Evolutionary conservation across 441 rosid species (phyloP).

Genomic region (Dalechampia spathulata): DNA sequence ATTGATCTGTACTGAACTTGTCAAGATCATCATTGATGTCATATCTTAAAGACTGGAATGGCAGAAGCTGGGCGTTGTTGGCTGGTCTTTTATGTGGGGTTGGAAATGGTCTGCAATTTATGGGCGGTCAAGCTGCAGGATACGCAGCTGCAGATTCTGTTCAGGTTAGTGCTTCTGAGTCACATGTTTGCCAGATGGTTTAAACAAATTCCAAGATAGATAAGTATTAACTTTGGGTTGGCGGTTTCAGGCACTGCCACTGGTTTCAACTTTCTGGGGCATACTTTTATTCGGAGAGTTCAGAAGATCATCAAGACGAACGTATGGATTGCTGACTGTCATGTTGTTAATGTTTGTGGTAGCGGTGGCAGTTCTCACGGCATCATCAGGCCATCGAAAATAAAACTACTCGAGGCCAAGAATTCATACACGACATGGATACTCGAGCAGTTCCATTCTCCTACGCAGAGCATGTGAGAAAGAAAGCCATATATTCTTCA

Average conservation of each 20-base stretch:
- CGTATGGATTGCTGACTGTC: slow-evolving; percentile 45
- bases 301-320: slow-evolving; percentile 60
- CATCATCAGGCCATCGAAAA: slow-evolving; percentile 72
- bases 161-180: slow-evolving; percentile 56
- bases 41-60: slow-evolving; percentile 69
- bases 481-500: no score
- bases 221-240: background rate
- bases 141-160: slow-evolving; percentile 91
- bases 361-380: slow-evolving; percentile 72
- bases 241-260: slow-evolving; percentile 61
- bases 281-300: slow-evolving; percentile 66
- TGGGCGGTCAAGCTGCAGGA: slow-evolving; percentile 94
- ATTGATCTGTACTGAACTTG: slow-evolving; percentile 45
- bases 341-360: slow-evolving; percentile 66
- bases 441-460: no score
- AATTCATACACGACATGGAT: no score
- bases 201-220: background rate
- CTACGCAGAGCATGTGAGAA: no score
- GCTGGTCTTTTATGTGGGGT: slow-evolving; percentile 74
- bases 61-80: slow-evolving; percentile 79
- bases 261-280: slow-evolving; percentile 83
- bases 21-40: slow-evolving; percentile 62
- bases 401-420: no score
- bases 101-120: slow-evolving; percentile 89
- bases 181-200: background rate